A percentile compares a stretch with the other conserved stretches of the same genome.
phyloP scores from a whole-genome alignment of 2,329 filamentous ascomycete species.

The Cladophialophora exuberans region DNA sequence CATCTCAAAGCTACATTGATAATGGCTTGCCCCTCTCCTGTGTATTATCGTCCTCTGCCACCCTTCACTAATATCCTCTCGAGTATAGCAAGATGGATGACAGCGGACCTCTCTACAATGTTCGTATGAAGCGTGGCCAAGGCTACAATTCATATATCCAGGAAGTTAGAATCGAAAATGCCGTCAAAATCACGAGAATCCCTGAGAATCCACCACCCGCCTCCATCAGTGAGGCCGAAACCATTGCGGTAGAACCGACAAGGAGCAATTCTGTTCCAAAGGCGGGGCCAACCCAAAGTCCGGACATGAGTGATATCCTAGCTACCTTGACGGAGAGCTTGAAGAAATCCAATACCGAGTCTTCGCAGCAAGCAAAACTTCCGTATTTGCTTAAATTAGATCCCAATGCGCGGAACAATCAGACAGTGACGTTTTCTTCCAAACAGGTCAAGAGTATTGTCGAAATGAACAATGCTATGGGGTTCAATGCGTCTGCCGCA shows the following conservation, averaged over 20 bases:
- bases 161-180: conserved; percentile 12
- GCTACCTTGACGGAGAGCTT: not conserved
- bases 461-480: conserved; percentile 15
- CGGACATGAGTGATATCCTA: not conserved
- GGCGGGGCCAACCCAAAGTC: not conserved
- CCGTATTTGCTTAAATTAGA: conserved; percentile 12
- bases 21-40: no score
- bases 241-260: not conserved
- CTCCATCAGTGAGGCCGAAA: not conserved
- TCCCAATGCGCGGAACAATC: conserved; percentile 7
- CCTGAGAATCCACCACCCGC: not conserved
- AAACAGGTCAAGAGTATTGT: conserved; percentile 15
- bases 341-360: conserved; percentile 2
- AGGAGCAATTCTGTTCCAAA: not conserved
- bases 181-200: conserved; percentile 5
- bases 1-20: no score
- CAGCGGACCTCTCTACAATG: conserved; percentile 14
- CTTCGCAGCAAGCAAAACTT: conserved; percentile 2
- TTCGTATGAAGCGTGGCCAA: conserved; percentile 13
- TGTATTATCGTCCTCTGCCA: no score
- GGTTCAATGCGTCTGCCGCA: conserved; percentile 11
- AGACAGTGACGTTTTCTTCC: conserved; percentile 12
- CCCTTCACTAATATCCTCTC: not conserved
- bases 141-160: conserved; percentile 14
- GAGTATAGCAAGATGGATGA: conserved; percentile 6